Conservation (phyloP, 192 early-diverging fungal genomes). For the Coemansia sp. region DNA sequence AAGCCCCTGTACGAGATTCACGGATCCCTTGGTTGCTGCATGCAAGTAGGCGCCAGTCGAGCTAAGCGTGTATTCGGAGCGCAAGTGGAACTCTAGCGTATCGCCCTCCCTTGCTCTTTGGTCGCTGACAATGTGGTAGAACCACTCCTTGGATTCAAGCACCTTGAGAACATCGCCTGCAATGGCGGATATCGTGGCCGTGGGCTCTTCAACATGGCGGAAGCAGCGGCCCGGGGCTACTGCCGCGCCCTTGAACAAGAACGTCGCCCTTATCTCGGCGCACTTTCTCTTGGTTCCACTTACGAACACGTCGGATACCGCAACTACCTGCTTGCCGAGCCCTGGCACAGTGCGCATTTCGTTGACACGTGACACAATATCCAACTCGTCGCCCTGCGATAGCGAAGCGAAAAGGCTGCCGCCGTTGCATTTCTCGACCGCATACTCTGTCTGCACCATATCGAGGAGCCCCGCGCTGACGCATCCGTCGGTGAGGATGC, state of each 20-base stretch:
- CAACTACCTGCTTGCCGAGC: slow-evolving; percentile 69
- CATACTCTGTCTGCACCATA: slow-evolving; percentile 81
- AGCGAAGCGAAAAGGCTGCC: slow-evolving; percentile 30
- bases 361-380: slow-evolving; percentile 67
- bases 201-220: slow-evolving; percentile 68
- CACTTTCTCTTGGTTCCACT: not conserved
- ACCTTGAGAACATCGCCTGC: slow-evolving; percentile 77
- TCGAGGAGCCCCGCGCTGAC: slow-evolving; percentile 81
- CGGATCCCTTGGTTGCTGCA: slow-evolving; percentile 67
- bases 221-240: slow-evolving; percentile 54
- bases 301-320: slow-evolving; percentile 57
- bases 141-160: slow-evolving; percentile 86
- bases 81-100: slow-evolving; percentile 74
- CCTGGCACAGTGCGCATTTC: slow-evolving; percentile 50
- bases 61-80: slow-evolving; percentile 65
- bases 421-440: slow-evolving; percentile 53
- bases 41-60: slow-evolving; percentile 55
- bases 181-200: slow-evolving; percentile 49
- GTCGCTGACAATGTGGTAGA: slow-evolving; percentile 35
- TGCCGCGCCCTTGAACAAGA: not conserved
- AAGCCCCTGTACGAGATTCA: slow-evolving; percentile 60
- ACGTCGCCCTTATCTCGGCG: slow-evolving; percentile 1
- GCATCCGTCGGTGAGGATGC: slow-evolving; percentile 78
- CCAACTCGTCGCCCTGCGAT: slow-evolving; percentile 69
- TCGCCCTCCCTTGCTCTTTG: slow-evolving; percentile 36